Conservation (phyloP, 1,139 yeast genomes). For the Hyphopichia fennica region DNA sequence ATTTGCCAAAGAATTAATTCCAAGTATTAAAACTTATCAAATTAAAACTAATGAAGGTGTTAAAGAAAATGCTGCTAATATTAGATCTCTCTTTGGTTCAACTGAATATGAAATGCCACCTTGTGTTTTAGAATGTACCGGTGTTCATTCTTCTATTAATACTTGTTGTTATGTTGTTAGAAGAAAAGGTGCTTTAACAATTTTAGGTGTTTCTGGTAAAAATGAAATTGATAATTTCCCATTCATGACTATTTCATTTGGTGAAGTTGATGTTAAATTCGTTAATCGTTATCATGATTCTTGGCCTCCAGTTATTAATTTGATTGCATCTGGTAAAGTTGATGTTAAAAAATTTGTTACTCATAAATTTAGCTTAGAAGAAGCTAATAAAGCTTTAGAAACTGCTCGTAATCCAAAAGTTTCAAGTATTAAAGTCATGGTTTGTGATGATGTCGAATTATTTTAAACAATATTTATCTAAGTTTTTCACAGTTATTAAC, state of each 20-base stretch:
- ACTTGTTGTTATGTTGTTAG: conserved; percentile 31
- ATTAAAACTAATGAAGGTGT: conserved; percentile 14
- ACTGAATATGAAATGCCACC: conserved; percentile 22
- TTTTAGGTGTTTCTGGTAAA: conserved; percentile 34
- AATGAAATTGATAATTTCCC: conserved; percentile 34
- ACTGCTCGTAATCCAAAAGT: conserved; percentile 21
- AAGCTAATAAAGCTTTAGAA: conserved; percentile 25
- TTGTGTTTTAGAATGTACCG: conserved; percentile 29
- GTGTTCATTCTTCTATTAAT: conserved; percentile 25
- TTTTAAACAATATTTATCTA: background rate
- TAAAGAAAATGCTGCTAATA: conserved; percentile 24
- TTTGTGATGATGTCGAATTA: conserved; percentile 10
- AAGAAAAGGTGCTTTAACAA: conserved; percentile 30
- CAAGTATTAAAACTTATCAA: conserved; percentile 29
- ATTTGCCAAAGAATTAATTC: conserved; percentile 23
- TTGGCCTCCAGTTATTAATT: conserved; percentile 32
- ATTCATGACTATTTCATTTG: conserved; percentile 38
- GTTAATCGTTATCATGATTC: conserved; percentile 39
- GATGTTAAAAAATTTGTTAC: conserved; percentile 26
- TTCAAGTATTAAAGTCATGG: conserved; percentile 10
- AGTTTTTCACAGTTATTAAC: too few relatives aligned
- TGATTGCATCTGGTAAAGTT: conserved; percentile 23
- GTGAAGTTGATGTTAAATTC: conserved; percentile 37
- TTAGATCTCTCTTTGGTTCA: conserved; percentile 25
- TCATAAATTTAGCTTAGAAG: conserved; percentile 25